Evolutionary conservation across 1,139 yeast genomes (phyloP), one percentile per base, ranked within the genome.

Genomic region (Hansenula sp.): DNA sequence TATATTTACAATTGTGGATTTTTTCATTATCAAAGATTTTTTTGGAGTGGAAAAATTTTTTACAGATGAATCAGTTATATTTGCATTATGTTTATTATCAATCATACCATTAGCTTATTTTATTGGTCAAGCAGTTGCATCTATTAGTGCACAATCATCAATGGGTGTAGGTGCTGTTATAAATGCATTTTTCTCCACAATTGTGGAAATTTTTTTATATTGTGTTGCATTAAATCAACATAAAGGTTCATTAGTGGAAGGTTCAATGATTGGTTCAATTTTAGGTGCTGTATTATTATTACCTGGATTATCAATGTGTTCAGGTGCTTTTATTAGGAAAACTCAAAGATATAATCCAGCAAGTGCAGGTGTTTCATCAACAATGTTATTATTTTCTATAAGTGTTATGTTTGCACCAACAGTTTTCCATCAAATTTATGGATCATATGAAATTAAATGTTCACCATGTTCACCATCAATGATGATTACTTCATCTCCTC

Each of bases 101-200:
- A 87, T 92, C 46, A 77, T 92, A 37, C 98, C 99, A 3, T 70
- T 92, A 51, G 98, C 98, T 0, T 92, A 92, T 60, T 92, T 90
- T 61, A 90, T 92, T 55, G 99, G 99, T 4, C 97, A 92, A 62
- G 98, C 97, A 2, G 98, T 92, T 21, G 99, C 99, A 0, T 90
- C 97, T 2, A 92, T 92, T 48, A 86, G 96, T 3, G 97, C 98
- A 0, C 98, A 94, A 65, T 88, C 97, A 1, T 90, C 97, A 0
- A 92, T 92, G 97, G 97, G 97, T n/a, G 82, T 92, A 50, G 98
- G 98, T 68, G 98, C 99, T 2, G 96, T 90, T 1, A 89, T 92
- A 53, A 92, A 92, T 62, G 99, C 99, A 1, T 90, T 94, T 56
- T 92, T 92, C 71, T 90, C 98, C 1, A 90, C 98, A 0, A 75